Conservation (phyloP, 768 basidiomycete genomes). For the Naganishia onofrii region DNA sequence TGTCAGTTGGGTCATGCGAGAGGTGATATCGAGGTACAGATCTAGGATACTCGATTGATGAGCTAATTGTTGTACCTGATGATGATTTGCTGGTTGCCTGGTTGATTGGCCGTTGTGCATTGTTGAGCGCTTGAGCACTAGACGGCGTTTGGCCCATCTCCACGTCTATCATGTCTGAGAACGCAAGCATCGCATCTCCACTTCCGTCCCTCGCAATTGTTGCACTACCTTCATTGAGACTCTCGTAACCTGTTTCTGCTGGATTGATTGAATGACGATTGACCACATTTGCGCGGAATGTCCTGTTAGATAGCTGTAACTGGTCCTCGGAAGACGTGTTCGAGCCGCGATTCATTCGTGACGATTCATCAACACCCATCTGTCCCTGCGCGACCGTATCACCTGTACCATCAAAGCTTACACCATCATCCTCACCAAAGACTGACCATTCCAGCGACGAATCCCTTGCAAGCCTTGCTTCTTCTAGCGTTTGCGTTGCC, state of each 20-base stretch:
- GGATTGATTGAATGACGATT: neutral
- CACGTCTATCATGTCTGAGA: neutral
- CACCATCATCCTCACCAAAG: neutral
- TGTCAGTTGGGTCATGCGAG: neutral
- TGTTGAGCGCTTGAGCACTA: neutral
- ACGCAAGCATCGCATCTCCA: neutral
- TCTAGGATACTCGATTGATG: constrained; percentile 7
- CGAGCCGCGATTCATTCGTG: neutral
- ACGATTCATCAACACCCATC: neutral
- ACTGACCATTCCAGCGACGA: neutral
- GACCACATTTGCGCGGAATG: constrained; percentile 1
- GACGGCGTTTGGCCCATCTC: neutral
- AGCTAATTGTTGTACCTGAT: neutral
- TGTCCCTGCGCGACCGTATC: neutral
- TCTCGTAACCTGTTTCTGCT: neutral
- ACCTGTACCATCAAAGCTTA: too few species aligned
- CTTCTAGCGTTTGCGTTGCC: neutral
- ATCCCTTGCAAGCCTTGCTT: constrained; percentile 2
- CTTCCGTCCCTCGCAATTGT: neutral
- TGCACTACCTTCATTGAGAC: neutral
- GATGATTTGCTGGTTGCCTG: neutral
- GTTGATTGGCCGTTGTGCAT: neutral
- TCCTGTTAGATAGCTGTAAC: constrained; percentile 3
- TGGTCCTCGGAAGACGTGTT: constrained; percentile 5
- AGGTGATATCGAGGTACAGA: neutral